A percentile compares a stretch with the other conserved stretches of the same genome.
Conservation (phyloP, 345 rosid genomes). For the Euphorbia lathyris region DNA sequence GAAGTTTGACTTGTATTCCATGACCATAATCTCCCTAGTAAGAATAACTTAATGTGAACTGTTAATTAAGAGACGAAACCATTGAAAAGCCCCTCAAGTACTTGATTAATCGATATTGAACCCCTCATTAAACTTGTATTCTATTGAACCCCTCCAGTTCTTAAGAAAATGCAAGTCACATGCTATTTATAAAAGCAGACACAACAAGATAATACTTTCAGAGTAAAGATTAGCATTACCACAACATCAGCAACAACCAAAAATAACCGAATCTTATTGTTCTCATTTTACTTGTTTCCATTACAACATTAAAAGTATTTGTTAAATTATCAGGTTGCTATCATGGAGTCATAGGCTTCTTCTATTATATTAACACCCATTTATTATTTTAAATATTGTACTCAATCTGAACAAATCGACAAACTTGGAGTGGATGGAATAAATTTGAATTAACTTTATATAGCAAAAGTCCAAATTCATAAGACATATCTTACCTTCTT, state of each 20-base stretch:
- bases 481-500: slow-evolving; percentile 54
- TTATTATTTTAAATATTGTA: not conserved
- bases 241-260: not conserved
- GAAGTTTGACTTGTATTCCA: not conserved
- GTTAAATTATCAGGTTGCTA: not conserved
- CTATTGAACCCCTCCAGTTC: not conserved
- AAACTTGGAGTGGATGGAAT: not conserved
- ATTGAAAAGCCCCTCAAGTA: not conserved
- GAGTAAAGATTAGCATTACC: not conserved
- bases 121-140: not conserved
- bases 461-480: too few relatives aligned
- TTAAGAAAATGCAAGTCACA: not conserved
- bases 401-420: not conserved
- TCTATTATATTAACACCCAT: not conserved
- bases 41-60: not conserved
- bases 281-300: not conserved
- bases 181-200: not conserved
- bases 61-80: not conserved
- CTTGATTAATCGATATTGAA: not conserved
- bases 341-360: not conserved
- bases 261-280: not conserved
- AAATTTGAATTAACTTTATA: not conserved
- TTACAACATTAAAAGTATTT: not conserved
- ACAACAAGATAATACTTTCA: not conserved
- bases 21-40: not conserved